These are phyloP conservation scores for Teunomyces panamensis DNA, from an alignment of 805 yeast genomes.

Conservation along the genomic window DNA sequence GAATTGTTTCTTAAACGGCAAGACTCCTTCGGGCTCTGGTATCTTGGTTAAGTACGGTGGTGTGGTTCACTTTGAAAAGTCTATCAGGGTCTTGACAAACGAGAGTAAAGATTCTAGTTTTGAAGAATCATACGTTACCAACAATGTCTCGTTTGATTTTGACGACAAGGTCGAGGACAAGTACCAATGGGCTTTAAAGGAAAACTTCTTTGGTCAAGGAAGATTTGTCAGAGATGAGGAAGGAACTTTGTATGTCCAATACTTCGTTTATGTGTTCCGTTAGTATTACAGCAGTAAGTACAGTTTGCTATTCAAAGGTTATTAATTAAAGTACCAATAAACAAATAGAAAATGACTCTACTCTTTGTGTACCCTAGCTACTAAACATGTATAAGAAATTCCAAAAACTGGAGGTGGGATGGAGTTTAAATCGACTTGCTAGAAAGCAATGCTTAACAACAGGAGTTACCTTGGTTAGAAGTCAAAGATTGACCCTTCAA, in stretches of 20 bases:
- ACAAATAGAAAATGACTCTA: background rate
- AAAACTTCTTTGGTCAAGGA: conserved; percentile 57
- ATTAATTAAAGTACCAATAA: conserved; percentile 2
- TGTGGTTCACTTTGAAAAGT: conserved; percentile 37
- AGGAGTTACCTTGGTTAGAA: conserved; percentile 35
- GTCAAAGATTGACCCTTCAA: conserved; percentile 64
- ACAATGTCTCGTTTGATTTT: conserved; percentile 44
- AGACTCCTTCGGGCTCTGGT: conserved; percentile 42
- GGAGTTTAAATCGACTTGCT: background rate
- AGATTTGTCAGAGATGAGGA: conserved; percentile 49
- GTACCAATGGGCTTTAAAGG: conserved; percentile 48
- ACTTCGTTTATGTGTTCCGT: conserved; percentile 41
- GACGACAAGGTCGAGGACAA: conserved; percentile 43
- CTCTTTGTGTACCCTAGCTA: conserved; percentile 1
- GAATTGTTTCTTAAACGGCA: conserved; percentile 51
- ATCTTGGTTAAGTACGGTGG: conserved; percentile 49
- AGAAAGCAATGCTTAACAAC: conserved; percentile 28
- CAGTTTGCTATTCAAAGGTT: background rate
- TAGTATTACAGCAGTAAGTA: background rate
- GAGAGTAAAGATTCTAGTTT: conserved; percentile 32
- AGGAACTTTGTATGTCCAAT: conserved; percentile 52
- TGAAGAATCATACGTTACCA: conserved; percentile 48
- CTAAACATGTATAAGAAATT: conserved; percentile 2
- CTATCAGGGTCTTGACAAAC: conserved; percentile 33
- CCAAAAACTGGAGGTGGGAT: background rate